phyloP scores from a whole-genome alignment of 1,139 yeast species.

The Hyphopichia burtonii region DNA sequence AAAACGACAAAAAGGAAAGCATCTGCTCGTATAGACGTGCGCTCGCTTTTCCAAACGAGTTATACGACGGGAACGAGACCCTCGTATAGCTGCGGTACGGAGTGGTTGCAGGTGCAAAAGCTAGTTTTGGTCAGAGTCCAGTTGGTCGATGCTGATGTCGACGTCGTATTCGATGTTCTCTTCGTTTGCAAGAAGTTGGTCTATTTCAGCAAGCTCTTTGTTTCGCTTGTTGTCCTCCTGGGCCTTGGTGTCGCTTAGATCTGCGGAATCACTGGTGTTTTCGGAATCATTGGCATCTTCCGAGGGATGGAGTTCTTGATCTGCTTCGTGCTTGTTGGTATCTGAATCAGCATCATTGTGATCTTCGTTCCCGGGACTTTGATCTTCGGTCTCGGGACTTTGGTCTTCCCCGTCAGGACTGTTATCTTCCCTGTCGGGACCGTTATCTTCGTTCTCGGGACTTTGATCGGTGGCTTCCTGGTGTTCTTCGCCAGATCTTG shows the following conservation, averaged over 20 bases:
- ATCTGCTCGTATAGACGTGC: too few relatives aligned
- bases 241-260: too few relatives aligned
- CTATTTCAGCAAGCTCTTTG: conserved; percentile 28
- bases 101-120: too few relatives aligned
- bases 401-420: too few relatives aligned
- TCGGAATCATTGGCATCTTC: conserved; percentile 1
- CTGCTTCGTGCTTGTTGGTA: conserved; percentile 6
- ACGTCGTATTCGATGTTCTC: conserved; percentile 43
- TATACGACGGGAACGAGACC: too few relatives aligned
- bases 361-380: too few relatives aligned
- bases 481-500: conserved; percentile 4
- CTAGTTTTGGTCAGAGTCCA: background rate
- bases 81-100: too few relatives aligned
- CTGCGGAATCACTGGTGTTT: too few relatives aligned
- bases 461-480: conserved; percentile 5
- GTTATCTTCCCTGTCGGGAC: background rate
- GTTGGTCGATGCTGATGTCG: conserved; percentile 1
- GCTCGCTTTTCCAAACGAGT: too few relatives aligned
- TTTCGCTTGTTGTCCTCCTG: background rate
- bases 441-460: background rate
- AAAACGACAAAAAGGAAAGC: too few relatives aligned
- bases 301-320: conserved; percentile 9
- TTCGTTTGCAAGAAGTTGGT: conserved; percentile 37
- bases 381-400: background rate
- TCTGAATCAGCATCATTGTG: too few relatives aligned